Evolutionary conservation across 2,329 filamentous ascomycete genomes (phyloP), one percentile per base, ranked within the genome.

Genomic region (Diplocarpon rosae): DNA sequence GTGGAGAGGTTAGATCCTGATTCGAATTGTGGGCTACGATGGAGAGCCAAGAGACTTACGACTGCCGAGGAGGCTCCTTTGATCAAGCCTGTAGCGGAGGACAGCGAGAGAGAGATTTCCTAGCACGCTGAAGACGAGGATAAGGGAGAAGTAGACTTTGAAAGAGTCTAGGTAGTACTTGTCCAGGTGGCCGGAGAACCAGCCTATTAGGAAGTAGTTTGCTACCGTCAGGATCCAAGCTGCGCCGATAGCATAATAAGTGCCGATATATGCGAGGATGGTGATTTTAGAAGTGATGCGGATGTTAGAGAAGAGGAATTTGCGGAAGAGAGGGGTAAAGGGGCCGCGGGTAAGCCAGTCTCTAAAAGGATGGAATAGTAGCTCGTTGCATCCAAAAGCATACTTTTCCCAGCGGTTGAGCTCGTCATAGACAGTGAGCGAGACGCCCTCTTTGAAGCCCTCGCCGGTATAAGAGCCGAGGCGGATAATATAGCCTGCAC

Each of bases 381-480:
- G 65, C 61, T 85, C 81, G 56, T 78, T 83, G 57, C 78, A 81
- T 7, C 81, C 81, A 52, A 82, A 85, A 0, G 80, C 78, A 43
- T 84, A 82, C 64, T 84, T 85, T 27, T 84, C 77, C 81, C 81
- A 85, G 37, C 81, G 75, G 11, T 75, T 73, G 31, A 85, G 65
- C 56, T 85, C 81, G 51, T 85, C 81, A 56, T 84, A 85, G 8
- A 85, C 78, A 0, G 81, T 85, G 13, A 85, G 67, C 0, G 80
- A 84, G 0, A 85, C 81, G 49, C 81, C 81, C 55, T 85, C 81
- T 56, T 85, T 77, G 65, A 86, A 87, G 6, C 76, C 81, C 5
- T 78, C 73, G 30, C 75, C 73, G 43, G 80, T 76, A 64, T 85
- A 87, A 0, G 78, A 73, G 10, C 75, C 83, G 0, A 86, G 68